Evolutionary conservation across 179 eudicot species (phyloP).

Genomic region (Nepenthes alata): DNA sequence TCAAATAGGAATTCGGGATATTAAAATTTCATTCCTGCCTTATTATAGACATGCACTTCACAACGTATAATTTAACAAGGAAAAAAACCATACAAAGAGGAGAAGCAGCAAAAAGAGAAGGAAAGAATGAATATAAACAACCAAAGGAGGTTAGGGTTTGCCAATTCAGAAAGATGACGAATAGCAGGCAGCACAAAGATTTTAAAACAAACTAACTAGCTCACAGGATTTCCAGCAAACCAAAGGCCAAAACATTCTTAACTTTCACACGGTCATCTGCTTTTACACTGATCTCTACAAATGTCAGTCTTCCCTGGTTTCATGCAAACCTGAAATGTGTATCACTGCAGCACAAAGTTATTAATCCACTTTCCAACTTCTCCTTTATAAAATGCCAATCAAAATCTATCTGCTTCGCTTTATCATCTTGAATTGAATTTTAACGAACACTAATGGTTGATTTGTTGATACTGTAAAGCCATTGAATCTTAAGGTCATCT

Average conservation of each 20-base stretch:
- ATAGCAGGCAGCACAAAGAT: conserved; percentile 83
- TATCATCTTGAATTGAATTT: no score
- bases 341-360: conserved; percentile 12
- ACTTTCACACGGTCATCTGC: conserved; percentile 14
- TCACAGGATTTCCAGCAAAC: conserved; percentile 91
- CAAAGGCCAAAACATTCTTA: conserved; percentile 65
- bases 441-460: no score
- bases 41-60: no score
- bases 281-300: conserved; percentile 50
- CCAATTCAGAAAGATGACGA: conserved; percentile 67
- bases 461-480: no score
- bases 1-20: no score
- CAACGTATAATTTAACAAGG: no score
- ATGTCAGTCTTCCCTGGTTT: conserved; percentile 96
- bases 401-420: no score
- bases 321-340: conserved; percentile 56
- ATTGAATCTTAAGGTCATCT: no score
- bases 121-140: conserved; percentile 16
- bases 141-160: conserved; percentile 59
- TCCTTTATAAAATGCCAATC: no score
- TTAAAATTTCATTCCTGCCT: no score
- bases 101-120: neutral
- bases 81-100: neutral
- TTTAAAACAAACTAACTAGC: conserved; percentile 85
- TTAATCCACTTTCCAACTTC: no score